These are phyloP conservation scores for Coemansia sp. DNA, from an alignment of 371 early-diverging fungal species.

Conservation along the genomic window DNA sequence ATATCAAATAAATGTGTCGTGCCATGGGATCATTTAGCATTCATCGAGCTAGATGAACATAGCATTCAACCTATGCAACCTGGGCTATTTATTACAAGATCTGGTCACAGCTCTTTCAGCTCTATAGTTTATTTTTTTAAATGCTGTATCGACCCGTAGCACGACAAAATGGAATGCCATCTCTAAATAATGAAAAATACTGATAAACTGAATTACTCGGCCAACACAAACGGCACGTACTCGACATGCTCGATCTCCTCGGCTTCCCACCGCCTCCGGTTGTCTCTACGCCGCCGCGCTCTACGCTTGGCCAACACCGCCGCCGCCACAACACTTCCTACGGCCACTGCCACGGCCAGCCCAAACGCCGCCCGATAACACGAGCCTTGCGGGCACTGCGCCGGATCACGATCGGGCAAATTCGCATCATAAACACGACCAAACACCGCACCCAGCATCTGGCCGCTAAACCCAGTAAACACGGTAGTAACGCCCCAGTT, in stretches of 20 bases:
- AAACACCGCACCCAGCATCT: conserved; percentile 48
- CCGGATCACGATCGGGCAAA: conserved; percentile 44
- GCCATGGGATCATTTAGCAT: too few relatives aligned
- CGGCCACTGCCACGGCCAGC: conserved; percentile 15
- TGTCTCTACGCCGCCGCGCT: conserved; percentile 29
- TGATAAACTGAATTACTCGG: conserved; percentile 20
- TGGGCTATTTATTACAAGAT: too few relatives aligned
- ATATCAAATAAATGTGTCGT: too few relatives aligned
- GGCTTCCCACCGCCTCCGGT: conserved; percentile 45
- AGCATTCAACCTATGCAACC: too few relatives aligned
- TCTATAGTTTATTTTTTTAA: too few relatives aligned
- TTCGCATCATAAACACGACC: conserved; percentile 43
- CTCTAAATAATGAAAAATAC: background rate
- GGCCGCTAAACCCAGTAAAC: conserved; percentile 44
- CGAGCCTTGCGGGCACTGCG: conserved; percentile 32
- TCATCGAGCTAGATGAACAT: too few relatives aligned
- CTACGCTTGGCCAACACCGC: conserved; percentile 30
- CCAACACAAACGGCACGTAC: conserved; percentile 44
- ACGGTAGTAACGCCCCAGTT: conserved; percentile 43
- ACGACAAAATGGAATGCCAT: too few relatives aligned
- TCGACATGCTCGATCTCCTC: conserved; percentile 32
- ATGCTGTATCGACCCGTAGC: too few relatives aligned
- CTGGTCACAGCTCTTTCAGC: too few relatives aligned
- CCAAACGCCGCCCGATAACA: conserved; percentile 48
- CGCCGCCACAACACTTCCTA: conserved; percentile 27